Evolutionary conservation across 2,329 filamentous ascomycete species (phyloP), one percentile per base, ranked within the genome.

Genomic region (Colletotrichum sp.): DNA sequence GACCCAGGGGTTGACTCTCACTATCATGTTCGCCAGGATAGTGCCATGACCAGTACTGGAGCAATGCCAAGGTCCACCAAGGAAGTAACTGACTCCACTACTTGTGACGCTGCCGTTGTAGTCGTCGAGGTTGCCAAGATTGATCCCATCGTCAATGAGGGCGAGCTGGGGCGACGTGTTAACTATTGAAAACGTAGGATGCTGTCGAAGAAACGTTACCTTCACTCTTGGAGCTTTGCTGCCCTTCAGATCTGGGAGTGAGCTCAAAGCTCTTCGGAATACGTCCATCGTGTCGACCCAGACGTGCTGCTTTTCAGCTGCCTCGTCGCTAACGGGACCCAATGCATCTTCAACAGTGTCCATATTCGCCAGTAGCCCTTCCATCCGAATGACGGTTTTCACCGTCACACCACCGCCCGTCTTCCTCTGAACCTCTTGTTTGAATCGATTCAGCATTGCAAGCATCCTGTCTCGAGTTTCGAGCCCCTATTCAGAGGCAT

Each of bases 211-310:
- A 21, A 12, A 32, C 0, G 3, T 63, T 63, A 63, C 60, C n/a
- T 63, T 63, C n/a, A 63, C 60, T 24, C 60, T 32, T 30, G 28
- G 28, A 13, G 30, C 60, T 36, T 36, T 21, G n/a, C 30, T 30
- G 28, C n/a, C n/a, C 13, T 34, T 36, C 12, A 63, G 28, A 24
- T 36, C 30, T 21, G 60, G 60, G 4, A 63, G 60, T 21, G 6
- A 32, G 16, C n/a, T 63, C 60, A 63, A 6, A 10, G 60, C 30
- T 32, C 28, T 36, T 36, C 60, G 60, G 32, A 63, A 63, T 7
- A 21, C 9, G 60, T 30, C 60, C 60, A 63, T 63, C 5, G 60
- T 34, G 15, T 63, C 30, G n/a, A 34, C 60, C 60, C 60, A 63
- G 26, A 21, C 16, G 30, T 63, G 30, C 26, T 63, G 60, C 18